Percentiles rank a stretch among this genome's conserved stretches.
Conservation (phyloP, 2,329 filamentous ascomycete species). For the Leptographium flavum region DNA sequence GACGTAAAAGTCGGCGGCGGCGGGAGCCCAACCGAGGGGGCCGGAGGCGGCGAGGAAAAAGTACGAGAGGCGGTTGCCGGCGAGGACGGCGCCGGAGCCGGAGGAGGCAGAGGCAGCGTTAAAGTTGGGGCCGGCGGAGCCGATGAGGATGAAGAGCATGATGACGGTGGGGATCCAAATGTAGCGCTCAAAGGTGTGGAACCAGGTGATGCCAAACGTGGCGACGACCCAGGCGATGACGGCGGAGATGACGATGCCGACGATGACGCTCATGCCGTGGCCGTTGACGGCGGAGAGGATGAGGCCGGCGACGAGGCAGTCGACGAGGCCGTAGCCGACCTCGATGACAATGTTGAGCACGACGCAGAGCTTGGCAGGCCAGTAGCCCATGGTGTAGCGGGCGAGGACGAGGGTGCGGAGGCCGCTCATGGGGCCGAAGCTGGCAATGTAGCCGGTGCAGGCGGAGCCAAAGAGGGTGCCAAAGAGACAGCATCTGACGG, state of each 20-base stretch:
- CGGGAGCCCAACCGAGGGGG: conserved; percentile 47
- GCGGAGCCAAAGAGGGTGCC: conserved; percentile 6
- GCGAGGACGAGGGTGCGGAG: conserved; percentile 12
- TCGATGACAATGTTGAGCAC: conserved; percentile 18
- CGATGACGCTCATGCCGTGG: conserved; percentile 42
- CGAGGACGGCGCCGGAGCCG: conserved; percentile 34
- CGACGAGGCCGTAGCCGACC: conserved; percentile 31
- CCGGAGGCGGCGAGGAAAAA: conserved; percentile 54
- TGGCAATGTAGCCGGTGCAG: conserved; percentile 8
- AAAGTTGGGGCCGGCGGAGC: conserved; percentile 45
- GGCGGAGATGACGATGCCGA: conserved; percentile 52
- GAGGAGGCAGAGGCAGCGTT: conserved; percentile 35
- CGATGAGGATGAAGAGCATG: conserved; percentile 46
- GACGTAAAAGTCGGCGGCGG: conserved; percentile 52
- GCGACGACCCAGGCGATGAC: conserved; percentile 49
- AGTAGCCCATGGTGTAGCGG: conserved; percentile 20
- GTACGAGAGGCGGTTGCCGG: conserved; percentile 49
- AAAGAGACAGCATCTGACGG: conserved; percentile 8
- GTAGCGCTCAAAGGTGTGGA: conserved; percentile 53
- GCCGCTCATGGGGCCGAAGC: conserved; percentile 6
- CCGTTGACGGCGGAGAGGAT: conserved; percentile 51
- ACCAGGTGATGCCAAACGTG: conserved; percentile 52
- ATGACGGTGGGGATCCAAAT: conserved; percentile 51
- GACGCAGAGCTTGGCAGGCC: conserved; percentile 17
- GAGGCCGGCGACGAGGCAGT: conserved; percentile 54